Conservation (phyloP, 1,139 yeast genomes). For the Nakaseomyces nivariensis region DNA sequence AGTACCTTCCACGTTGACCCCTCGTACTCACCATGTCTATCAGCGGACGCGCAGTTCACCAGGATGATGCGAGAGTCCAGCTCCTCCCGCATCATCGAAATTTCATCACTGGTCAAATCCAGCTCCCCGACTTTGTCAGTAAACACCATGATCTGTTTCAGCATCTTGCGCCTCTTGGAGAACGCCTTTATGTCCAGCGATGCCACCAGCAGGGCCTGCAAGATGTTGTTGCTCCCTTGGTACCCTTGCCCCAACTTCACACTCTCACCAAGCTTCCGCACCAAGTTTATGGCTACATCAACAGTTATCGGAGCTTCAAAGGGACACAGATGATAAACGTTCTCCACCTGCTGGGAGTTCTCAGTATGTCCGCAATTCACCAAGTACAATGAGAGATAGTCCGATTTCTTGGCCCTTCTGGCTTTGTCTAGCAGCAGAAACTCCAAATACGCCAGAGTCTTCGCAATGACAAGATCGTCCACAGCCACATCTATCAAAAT, state of each 20-base stretch:
- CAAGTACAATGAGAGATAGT: constrained; percentile 23
- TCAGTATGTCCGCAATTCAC: constrained; percentile 22
- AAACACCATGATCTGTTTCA: constrained; percentile 36
- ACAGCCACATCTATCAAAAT: constrained; percentile 1
- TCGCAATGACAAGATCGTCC: constrained; percentile 5
- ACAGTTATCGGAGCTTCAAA: constrained; percentile 22
- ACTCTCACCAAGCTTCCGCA: constrained; percentile 6
- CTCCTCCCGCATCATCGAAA: constrained; percentile 17
- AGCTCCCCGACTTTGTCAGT: constrained; percentile 36
- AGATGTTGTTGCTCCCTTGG: constrained; percentile 7
- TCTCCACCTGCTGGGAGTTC: constrained; percentile 20
- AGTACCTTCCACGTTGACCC: constrained; percentile 19
- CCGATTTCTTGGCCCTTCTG: constrained; percentile 24
- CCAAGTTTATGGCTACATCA: constrained; percentile 6
- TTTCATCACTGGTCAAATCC: constrained; percentile 28
- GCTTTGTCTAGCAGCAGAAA: constrained; percentile 21
- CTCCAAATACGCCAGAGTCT: constrained; percentile 20
- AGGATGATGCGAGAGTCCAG: constrained; percentile 17
- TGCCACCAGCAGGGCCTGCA: constrained; percentile 29
- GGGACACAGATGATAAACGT: constrained; percentile 16
- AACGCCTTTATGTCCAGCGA: constrained; percentile 26
- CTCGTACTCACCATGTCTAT: not conserved
- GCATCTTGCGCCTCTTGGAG: constrained; percentile 30
- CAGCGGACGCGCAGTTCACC: constrained; percentile 11
- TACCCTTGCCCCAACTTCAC: not conserved